Evolutionary conservation across 2,329 filamentous ascomycete species (phyloP).

Genomic region (Epichloe gansuensis): DNA sequence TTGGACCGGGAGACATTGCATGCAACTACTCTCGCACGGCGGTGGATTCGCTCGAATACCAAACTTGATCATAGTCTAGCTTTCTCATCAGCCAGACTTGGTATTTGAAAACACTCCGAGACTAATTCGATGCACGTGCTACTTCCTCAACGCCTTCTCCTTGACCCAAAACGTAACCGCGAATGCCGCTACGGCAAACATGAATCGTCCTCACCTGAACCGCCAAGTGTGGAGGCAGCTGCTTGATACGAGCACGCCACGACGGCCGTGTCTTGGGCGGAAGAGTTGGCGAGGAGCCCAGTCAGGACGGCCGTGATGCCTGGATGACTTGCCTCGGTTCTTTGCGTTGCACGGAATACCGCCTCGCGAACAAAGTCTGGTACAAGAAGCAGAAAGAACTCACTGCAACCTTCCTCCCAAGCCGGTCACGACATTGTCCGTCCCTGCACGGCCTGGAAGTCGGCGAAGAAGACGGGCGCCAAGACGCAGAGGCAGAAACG

Average conservation of each 20-base stretch:
- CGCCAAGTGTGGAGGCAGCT: slow-evolving; percentile 47
- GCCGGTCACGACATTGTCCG: slow-evolving; percentile 41
- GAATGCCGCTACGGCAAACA: slow-evolving; percentile 27
- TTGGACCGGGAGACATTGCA: too few relatives aligned
- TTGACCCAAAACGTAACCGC: slow-evolving; percentile 37
- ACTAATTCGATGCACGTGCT: neutral
- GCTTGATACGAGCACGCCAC: slow-evolving; percentile 65
- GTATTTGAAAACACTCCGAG: too few relatives aligned
- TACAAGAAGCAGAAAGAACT: slow-evolving; percentile 5
- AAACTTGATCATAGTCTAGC: neutral
- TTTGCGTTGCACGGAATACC: too few relatives aligned
- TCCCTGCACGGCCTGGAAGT: neutral
- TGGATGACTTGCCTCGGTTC: slow-evolving; percentile 10
- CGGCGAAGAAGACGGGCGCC: too few relatives aligned
- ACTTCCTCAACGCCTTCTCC: slow-evolving; percentile 40
- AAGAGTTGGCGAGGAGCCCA: slow-evolving; percentile 57
- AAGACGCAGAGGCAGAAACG: too few relatives aligned
- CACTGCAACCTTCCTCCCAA: slow-evolving; percentile 26
- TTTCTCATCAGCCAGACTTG: too few relatives aligned
- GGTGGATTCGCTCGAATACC: too few relatives aligned
- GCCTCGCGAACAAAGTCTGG: too few relatives aligned
- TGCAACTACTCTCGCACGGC: too few relatives aligned
- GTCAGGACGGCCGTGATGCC: slow-evolving; percentile 63
- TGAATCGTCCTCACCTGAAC: slow-evolving; percentile 55
- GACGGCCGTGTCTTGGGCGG: slow-evolving; percentile 54